Conservation (phyloP, 345 rosid genomes). For the Nephelium lappaceum region DNA sequence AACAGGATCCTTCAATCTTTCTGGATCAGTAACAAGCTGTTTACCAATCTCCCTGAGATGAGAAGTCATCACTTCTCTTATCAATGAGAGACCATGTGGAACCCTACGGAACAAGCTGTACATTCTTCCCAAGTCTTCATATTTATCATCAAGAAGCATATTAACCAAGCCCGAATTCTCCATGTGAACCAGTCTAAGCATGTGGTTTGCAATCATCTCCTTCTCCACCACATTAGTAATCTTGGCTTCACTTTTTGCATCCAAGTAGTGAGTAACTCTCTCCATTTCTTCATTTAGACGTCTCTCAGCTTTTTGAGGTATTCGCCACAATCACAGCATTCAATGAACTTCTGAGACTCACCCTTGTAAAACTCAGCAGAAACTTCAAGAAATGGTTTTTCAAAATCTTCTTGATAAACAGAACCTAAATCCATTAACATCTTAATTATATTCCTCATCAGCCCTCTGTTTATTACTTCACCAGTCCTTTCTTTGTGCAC, state of each 20-base stretch:
- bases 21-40: constrained; percentile 91
- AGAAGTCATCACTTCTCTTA: constrained; percentile 88
- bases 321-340: constrained; percentile 93
- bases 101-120: constrained; percentile 87
- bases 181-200: constrained; percentile 96
- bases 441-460: constrained; percentile 89
- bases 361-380: constrained; percentile 90
- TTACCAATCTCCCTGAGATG: constrained; percentile 95
- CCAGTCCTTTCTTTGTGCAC: constrained; percentile 82
- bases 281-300: constrained; percentile 96
- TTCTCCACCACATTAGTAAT: constrained; percentile 95
- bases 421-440: constrained; percentile 96
- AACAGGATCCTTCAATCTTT: constrained; percentile 88
- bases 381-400: constrained; percentile 82
- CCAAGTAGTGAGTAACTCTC: constrained; percentile 92
- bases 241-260: constrained; percentile 82
- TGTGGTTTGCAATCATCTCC: constrained; percentile 99
- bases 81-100: constrained; percentile 66
- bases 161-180: constrained; percentile 94
- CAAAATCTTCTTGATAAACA: constrained; percentile 97
- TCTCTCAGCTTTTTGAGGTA: constrained; percentile 87
- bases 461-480: constrained; percentile 88
- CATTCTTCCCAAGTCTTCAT: constrained; percentile 92
- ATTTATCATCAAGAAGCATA: constrained; percentile 92
- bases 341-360: constrained; percentile 93